phyloP scores from a whole-genome alignment of 345 rosid species.

The Lepidium sativum region DNA sequence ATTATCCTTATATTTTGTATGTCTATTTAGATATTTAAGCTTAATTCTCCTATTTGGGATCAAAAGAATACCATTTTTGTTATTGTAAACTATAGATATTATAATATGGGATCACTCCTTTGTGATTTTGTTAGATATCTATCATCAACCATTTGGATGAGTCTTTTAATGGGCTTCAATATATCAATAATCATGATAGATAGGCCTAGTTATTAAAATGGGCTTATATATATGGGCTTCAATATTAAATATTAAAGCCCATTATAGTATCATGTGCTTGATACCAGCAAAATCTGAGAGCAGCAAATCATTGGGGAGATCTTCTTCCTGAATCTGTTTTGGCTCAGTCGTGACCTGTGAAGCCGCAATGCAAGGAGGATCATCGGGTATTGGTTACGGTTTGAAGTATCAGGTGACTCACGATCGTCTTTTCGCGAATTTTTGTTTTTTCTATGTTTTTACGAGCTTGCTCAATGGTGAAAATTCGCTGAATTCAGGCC shows the following conservation, averaged over 20 bases:
- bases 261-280: not conserved
- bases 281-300: not conserved
- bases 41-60: not conserved
- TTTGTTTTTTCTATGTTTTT: not conserved
- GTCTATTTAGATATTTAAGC: not conserved
- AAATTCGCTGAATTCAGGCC: constrained; percentile 36
- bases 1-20: not conserved
- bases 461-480: not conserved
- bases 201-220: not conserved
- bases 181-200: too few relatives aligned
- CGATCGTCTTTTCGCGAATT: not conserved
- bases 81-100: not conserved
- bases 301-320: constrained; percentile 13
- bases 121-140: not conserved
- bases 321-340: constrained; percentile 1
- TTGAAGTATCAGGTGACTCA: constrained; percentile 74
- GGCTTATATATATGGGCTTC: not conserved
- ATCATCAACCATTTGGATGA: not conserved
- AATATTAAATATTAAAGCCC: not conserved
- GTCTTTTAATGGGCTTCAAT: not conserved
- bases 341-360: constrained; percentile 15
- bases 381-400: constrained; percentile 83
- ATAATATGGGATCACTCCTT: not conserved
- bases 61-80: too few relatives aligned
- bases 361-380: constrained; percentile 71